Base-by-base conservation (phyloP, 805 yeast species). In the Ogataea neopini region DNA sequence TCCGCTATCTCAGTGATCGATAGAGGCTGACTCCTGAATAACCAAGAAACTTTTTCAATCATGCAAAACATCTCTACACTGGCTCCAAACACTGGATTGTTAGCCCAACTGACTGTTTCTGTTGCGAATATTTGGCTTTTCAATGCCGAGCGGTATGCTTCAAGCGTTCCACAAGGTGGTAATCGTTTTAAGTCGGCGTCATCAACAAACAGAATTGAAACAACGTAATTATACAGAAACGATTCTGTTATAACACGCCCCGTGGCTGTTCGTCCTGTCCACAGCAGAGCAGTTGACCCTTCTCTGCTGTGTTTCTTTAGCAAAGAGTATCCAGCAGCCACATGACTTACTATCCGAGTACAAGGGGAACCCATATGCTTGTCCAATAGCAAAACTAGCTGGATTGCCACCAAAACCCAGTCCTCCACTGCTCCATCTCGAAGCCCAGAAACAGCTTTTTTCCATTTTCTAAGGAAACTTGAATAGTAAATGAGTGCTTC, bases 31-130 rank as follows among this genome's bases (percentile, higher is more conserved):
- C 7, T 19, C 10, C 51, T 32, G 17, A 48, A 48, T 14, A 44
- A 30, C 51, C 51, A 48, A 7, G 48, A 42, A 2, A 48, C 33
- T 39, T 48, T 37, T 30, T 44, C 45, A n/a, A 46, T 43, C 23
- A 14, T 29, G 34, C 34, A 33, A 28, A 48, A 48, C 23, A 48
- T 15, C 19, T 45, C 45, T 6, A 48, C 23, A 19, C 43, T 43
- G 14, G 44, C 47, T 39, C 51, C 51, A 15, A 48, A 35, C 11
- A 48, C 45, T 4, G 51, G 51, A 30, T 48, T 48, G 45, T 48
- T 45, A n/a, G 20, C 45, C 49, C 49, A 45, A 11, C 20, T 25
- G 8, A 44, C 39, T 4, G 29, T 33, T 17, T 29, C 45, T 15
- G 35, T 23, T 13, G 28, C 36, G 20, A 45, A 45, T 17, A 45